These are phyloP conservation scores for Ascochyta clinopodiicola DNA, from an alignment of 2,329 filamentous ascomycete species.

Conservation along the genomic window DNA sequence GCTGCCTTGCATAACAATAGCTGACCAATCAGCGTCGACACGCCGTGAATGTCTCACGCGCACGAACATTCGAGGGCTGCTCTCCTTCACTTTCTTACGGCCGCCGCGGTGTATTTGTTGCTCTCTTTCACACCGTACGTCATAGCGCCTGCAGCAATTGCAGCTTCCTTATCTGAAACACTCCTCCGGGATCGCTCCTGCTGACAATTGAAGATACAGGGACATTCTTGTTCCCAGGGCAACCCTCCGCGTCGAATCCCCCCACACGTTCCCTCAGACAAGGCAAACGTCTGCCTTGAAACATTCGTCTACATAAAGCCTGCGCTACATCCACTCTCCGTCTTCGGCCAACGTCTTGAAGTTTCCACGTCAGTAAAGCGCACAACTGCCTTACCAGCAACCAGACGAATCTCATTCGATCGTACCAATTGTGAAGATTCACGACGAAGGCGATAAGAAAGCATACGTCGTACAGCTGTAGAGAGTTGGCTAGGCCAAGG, in stretches of 20 bases:
- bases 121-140: slow-evolving; percentile 21
- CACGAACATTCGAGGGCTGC: slow-evolving; percentile 22
- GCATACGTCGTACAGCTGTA: slow-evolving; percentile 1
- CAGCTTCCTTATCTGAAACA: slow-evolving; percentile 7
- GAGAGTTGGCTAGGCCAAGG: background rate
- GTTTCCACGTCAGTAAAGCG: background rate
- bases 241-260: slow-evolving; percentile 27
- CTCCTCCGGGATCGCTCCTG: background rate
- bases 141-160: slow-evolving; percentile 16
- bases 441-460: background rate
- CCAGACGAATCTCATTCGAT: background rate
- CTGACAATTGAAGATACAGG: slow-evolving; percentile 24
- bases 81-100: slow-evolving; percentile 20
- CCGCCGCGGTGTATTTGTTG: slow-evolving; percentile 17
- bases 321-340: background rate
- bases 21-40: slow-evolving; percentile 9
- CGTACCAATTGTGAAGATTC: background rate
- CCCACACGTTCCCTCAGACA: slow-evolving; percentile 14
- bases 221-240: slow-evolving; percentile 25
- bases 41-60: slow-evolving; percentile 24
- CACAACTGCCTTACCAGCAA: slow-evolving; percentile 1
- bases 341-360: background rate
- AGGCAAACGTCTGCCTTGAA: slow-evolving; percentile 32
- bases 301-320: slow-evolving; percentile 7
- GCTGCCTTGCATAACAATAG: slow-evolving; percentile 9